phyloP scores from a whole-genome alignment of 257 asterid genomes.

The Salvia hispanica region DNA sequence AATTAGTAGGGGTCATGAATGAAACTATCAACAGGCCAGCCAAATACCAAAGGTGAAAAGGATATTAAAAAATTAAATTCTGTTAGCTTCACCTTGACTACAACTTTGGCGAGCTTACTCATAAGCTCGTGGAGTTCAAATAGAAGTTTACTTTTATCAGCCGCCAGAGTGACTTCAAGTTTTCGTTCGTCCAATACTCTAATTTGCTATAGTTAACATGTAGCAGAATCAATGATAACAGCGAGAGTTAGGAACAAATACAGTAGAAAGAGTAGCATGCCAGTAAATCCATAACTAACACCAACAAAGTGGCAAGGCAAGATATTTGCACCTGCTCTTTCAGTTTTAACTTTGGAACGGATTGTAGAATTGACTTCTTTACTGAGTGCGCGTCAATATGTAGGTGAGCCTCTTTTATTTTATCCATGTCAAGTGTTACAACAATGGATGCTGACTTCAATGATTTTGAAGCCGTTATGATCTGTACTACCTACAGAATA shows the following conservation, averaged over 20 bases:
- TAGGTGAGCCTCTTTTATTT: constrained; percentile 63
- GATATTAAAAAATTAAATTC: constrained; percentile 19
- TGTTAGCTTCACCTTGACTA: constrained; percentile 68
- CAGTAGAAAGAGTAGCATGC: constrained; percentile 19
- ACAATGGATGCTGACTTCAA: constrained; percentile 64
- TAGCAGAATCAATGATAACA: not conserved
- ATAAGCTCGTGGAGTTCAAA: constrained; percentile 67
- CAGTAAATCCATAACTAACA: constrained; percentile 11
- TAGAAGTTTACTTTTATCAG: constrained; percentile 59
- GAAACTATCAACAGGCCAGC: constrained; percentile 2
- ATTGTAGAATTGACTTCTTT: constrained; percentile 67
- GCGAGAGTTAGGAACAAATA: constrained; percentile 14
- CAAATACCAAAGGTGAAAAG: not conserved
- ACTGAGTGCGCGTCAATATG: constrained; percentile 63
- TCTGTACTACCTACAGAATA: constrained; percentile 71
- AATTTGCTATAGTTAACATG: constrained; percentile 57
- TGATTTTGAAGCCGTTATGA: constrained; percentile 66
- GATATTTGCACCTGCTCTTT: constrained; percentile 57
- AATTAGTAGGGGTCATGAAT: constrained; percentile 1
- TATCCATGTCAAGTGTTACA: constrained; percentile 72
- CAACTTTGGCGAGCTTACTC: constrained; percentile 68
- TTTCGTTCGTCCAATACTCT: constrained; percentile 53
- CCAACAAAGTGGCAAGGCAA: constrained; percentile 2
- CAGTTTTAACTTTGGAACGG: constrained; percentile 64
- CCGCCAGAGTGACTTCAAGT: constrained; percentile 57